These are phyloP conservation scores for Solanum habrochaites DNA, from an alignment of 257 asterid species.

Conservation along the genomic window DNA sequence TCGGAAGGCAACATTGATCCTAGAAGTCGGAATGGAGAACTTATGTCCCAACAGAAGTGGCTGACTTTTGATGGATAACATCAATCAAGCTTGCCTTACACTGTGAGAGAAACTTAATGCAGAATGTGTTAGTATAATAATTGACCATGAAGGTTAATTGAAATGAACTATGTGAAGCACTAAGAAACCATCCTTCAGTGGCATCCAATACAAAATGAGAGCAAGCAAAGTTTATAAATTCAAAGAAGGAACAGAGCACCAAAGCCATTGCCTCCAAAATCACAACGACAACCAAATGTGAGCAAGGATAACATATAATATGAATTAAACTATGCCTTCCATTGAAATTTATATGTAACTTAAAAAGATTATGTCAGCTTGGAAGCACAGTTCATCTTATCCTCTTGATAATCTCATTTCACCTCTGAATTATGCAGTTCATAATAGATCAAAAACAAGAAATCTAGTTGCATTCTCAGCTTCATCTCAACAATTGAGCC, in stretches of 20 bases:
- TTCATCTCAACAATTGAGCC: no score
- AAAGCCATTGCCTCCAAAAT: background rate
- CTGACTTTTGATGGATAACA: background rate
- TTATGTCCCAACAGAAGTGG: background rate
- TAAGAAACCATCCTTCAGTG: background rate
- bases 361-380: slow-evolving; percentile 14
- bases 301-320: slow-evolving; percentile 1
- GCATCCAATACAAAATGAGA: background rate
- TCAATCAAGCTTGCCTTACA: background rate
- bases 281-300: background rate
- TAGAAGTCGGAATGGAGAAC: background rate
- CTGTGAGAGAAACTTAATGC: background rate
- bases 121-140: background rate
- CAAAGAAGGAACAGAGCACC: background rate
- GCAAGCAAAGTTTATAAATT: background rate
- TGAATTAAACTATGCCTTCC: slow-evolving; percentile 2
- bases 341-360: slow-evolving; percentile 3
- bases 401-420: no score
- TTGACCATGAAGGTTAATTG: background rate
- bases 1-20: background rate
- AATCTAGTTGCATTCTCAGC: no score
- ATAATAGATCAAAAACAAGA: no score
- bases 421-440: no score
- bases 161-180: background rate
- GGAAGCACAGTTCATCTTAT: no score